Evolutionary conservation across 2,329 filamentous ascomycete genomes (phyloP).

Genomic region (Stenocarpella maydis): DNA sequence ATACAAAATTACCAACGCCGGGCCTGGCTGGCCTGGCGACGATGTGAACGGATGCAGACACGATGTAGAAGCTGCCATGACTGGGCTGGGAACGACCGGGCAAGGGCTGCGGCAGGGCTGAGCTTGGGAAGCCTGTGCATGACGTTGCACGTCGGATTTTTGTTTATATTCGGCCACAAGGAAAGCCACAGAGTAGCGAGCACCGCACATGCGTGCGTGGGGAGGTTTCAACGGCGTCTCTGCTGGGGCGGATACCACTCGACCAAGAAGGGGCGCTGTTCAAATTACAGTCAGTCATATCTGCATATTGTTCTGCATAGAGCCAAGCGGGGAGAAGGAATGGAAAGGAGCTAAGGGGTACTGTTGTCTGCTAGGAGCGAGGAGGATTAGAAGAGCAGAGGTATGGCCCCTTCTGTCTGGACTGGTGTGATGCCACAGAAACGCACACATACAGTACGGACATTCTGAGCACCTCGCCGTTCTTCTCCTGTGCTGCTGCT

Average conservation of each 20-base stretch:
- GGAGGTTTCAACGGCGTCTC: conserved; percentile 15
- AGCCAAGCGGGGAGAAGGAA: not conserved
- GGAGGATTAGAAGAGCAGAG: not conserved
- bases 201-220: conserved; percentile 12
- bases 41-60: conserved; percentile 25
- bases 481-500: not conserved
- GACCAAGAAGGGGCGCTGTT: conserved; percentile 20
- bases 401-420: not conserved
- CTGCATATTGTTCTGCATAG: conserved; percentile 32
- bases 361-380: not conserved
- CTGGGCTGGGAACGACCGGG: conserved; percentile 13
- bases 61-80: conserved; percentile 15
- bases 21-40: conserved; percentile 11
- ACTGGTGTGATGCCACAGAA: not conserved
- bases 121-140: conserved; percentile 18
- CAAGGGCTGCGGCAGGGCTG: not conserved
- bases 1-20: conserved; percentile 13
- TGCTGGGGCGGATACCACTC: not conserved
- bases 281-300: conserved; percentile 29
- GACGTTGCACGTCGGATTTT: conserved; percentile 31
- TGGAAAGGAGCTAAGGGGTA: not conserved
- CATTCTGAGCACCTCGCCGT: conserved; percentile 3
- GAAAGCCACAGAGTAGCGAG: conserved; percentile 28
- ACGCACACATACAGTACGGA: not conserved
- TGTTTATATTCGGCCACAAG: conserved; percentile 30